phyloP scores from a whole-genome alignment of 306 rosid species.

The Geum urbanum region DNA sequence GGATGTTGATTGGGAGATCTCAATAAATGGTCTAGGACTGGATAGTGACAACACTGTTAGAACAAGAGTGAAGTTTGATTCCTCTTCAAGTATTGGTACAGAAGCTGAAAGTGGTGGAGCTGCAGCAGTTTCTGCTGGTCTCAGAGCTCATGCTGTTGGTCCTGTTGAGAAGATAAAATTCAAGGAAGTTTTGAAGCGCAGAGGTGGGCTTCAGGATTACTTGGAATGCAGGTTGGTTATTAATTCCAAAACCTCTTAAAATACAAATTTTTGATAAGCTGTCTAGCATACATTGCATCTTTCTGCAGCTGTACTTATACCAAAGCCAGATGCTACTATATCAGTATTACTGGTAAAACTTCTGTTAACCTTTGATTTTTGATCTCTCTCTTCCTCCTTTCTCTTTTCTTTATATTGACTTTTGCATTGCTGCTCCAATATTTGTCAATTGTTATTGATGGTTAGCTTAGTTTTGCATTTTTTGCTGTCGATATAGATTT shows the following conservation, averaged over 20 bases:
- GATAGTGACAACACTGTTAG: conserved; percentile 44
- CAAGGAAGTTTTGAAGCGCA: conserved; percentile 89
- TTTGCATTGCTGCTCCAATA: neutral
- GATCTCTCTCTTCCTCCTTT: neutral
- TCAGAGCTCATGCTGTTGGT: conserved; percentile 74
- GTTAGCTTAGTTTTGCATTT: neutral
- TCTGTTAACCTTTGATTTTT: neutral
- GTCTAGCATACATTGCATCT: conserved; percentile 3
- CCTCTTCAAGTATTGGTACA: conserved; percentile 48
- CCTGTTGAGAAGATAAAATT: conserved; percentile 91
- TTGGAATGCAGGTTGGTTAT: conserved; percentile 77
- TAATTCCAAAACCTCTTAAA: conserved; percentile 27
- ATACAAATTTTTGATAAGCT: conserved; percentile 29
- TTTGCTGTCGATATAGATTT: too few relatives aligned
- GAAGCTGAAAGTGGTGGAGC: conserved; percentile 69
- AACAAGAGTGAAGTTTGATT: conserved; percentile 50
- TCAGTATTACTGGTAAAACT: neutral
- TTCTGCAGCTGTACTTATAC: neutral
- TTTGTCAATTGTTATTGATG: neutral
- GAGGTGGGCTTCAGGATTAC: conserved; percentile 93
- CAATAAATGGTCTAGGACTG: conserved; percentile 47
- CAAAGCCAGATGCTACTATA: neutral
- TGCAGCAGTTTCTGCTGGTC: conserved; percentile 92
- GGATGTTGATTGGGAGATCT: conserved; percentile 90
- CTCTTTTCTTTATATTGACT: too few relatives aligned